A percentile compares a stretch with the other conserved stretches of the same genome.
Evolutionary conservation across 208 protist genomes (phyloP).

Genomic region (Acanthamoeba sp.): DNA sequence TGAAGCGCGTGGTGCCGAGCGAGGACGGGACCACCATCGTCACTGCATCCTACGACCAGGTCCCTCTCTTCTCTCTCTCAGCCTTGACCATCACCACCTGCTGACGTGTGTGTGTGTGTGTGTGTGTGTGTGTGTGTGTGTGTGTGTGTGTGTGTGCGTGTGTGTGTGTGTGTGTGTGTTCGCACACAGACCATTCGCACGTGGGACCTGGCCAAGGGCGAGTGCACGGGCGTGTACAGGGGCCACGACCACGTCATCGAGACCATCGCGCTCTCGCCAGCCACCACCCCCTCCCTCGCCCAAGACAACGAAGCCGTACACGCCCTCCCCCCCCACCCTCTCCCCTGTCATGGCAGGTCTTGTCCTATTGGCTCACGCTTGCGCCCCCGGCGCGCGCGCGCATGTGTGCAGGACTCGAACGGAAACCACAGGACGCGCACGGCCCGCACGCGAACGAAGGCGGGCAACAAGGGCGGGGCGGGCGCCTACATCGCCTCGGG

Average conservation of each 20-base stretch:
- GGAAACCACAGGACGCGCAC: constrained; percentile 23
- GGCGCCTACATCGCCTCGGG: constrained; percentile 79
- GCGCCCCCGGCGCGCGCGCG: neutral
- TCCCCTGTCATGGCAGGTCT: no score
- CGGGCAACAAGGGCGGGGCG: constrained; percentile 5
- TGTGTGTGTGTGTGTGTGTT: no score
- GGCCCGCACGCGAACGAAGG: neutral
- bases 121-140: no score
- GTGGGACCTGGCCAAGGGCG: constrained; percentile 81
- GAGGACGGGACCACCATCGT: constrained; percentile 81
- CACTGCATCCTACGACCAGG: constrained; percentile 83
- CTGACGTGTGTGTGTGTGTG: no score
- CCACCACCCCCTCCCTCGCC: constrained; percentile 59
- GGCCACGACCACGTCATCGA: constrained; percentile 86
- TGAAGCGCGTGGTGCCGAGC: constrained; percentile 79
- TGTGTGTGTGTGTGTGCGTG: no score
- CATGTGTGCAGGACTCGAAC: constrained; percentile 17
- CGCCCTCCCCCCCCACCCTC: neutral
- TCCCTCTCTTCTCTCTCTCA: no score
- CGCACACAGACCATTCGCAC: constrained; percentile 78
- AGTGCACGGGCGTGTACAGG: constrained; percentile 79
- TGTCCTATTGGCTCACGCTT: no score
- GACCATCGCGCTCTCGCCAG: constrained; percentile 84
- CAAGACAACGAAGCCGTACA: constrained; percentile 1
- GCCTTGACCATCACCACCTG: no score